Percentiles rank a stretch among this genome's conserved stretches.
phyloP scores from a whole-genome alignment of 1,284 basidiomycete genomes.

The Vanrija sp. region DNA sequence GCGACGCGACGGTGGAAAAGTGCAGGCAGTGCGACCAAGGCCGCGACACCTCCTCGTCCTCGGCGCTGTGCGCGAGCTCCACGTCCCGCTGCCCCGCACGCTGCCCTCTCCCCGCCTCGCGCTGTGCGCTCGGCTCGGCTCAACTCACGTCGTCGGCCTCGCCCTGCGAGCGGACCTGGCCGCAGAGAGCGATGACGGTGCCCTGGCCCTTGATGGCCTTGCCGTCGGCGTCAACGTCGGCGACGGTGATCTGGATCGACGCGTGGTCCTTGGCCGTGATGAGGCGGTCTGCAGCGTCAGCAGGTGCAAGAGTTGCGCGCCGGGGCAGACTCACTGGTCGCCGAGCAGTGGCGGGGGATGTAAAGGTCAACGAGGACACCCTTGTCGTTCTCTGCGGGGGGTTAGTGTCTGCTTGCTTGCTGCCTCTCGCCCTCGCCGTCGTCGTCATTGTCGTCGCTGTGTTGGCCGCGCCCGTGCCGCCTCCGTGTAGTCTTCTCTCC shows the following conservation, averaged over 20 bases:
- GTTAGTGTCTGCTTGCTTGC: neutral
- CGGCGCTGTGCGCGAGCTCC: too few relatives aligned
- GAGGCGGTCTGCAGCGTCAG: constrained; percentile 92
- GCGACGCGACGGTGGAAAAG: too few relatives aligned
- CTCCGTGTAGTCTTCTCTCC: too few relatives aligned
- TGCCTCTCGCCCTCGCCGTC: neutral
- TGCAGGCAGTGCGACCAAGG: too few relatives aligned
- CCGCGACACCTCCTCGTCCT: neutral
- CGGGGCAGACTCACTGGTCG: constrained; percentile 88
- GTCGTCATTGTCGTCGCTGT: neutral
- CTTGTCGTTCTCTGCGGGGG: constrained; percentile 53
- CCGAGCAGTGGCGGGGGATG: constrained; percentile 97
- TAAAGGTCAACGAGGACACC: constrained; percentile 99
- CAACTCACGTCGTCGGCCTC: constrained; percentile 76
- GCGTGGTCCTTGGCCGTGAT: constrained; percentile 99
- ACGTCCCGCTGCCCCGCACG: neutral
- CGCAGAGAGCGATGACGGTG: constrained; percentile 91
- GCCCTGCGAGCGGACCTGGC: constrained; percentile 87
- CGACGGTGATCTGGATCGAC: constrained; percentile 92
- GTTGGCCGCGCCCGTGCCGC: too few relatives aligned
- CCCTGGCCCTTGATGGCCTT: constrained; percentile 74
- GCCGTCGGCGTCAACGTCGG: constrained; percentile 91
- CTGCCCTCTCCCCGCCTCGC: neutral
- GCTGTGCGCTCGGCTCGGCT: neutral
- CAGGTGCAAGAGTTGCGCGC: too few relatives aligned